These are phyloP conservation scores for Acanthamoeba healyi DNA, from an alignment of 208 protist genomes.

Conservation along the genomic window DNA sequence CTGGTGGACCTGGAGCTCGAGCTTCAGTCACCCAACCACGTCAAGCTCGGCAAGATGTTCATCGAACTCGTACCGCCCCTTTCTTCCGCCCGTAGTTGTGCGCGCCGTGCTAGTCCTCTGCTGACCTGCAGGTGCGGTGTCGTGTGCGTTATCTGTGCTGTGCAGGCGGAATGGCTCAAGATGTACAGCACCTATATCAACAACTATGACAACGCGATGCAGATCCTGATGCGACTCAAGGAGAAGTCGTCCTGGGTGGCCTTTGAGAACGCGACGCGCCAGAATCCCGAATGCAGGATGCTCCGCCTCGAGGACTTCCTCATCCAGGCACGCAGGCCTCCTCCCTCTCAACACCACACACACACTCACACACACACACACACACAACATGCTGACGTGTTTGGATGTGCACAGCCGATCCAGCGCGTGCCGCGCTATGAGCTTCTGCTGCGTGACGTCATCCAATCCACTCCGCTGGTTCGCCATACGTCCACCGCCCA, in stretches of 20 bases:
- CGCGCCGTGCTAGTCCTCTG: no score
- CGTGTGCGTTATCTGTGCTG: neutral
- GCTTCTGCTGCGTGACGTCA: slow-evolving; percentile 33
- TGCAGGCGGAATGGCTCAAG: neutral
- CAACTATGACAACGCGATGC: slow-evolving; percentile 23
- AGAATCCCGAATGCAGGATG: slow-evolving; percentile 17
- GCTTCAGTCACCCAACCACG: slow-evolving; percentile 24
- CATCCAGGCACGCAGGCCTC: neutral
- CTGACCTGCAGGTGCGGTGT: no score
- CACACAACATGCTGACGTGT: no score
- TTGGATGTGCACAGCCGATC: slow-evolving; percentile 14
- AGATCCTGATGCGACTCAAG: slow-evolving; percentile 23
- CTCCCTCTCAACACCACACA: neutral
- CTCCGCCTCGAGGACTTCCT: slow-evolving; percentile 33
- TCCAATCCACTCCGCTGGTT: slow-evolving; percentile 9
- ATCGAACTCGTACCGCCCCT: slow-evolving; percentile 8
- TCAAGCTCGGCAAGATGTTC: slow-evolving; percentile 58
- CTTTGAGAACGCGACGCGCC: neutral
- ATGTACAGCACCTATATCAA: slow-evolving; percentile 45
- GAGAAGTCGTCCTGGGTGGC: slow-evolving; percentile 1
- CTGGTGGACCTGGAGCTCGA: neutral
- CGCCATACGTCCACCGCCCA: neutral
- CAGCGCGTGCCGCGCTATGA: slow-evolving; percentile 11
- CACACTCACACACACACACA: neutral
- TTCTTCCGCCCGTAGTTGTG: no score